These are phyloP conservation scores for Xeromyces bisporus DNA, from an alignment of 495 filamentous ascomycete genomes.

Conservation along the genomic window DNA sequence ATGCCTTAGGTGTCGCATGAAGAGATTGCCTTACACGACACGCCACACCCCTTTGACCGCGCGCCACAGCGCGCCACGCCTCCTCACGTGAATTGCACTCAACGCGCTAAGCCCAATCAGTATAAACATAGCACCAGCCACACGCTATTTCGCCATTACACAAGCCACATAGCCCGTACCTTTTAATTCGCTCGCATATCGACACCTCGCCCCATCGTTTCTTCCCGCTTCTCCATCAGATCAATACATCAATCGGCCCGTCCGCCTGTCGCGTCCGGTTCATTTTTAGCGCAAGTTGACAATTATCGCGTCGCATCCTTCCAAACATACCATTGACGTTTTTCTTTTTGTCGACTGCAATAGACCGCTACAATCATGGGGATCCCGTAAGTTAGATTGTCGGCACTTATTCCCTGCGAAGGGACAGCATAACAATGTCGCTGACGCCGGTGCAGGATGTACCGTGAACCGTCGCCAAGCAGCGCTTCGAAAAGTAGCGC, in stretches of 20 bases:
- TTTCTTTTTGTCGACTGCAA: slow-evolving; percentile 5
- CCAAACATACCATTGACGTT: background rate
- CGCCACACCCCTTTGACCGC: too few relatives aligned
- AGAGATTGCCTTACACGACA: too few relatives aligned
- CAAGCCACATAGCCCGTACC: too few relatives aligned
- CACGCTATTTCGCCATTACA: too few relatives aligned
- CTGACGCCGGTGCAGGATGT: slow-evolving; percentile 31
- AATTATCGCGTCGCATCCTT: slow-evolving; percentile 7
- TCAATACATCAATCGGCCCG: background rate
- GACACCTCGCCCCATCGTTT: background rate
- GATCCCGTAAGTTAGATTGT: slow-evolving; percentile 49
- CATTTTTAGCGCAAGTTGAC: background rate
- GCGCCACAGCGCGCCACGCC: too few relatives aligned
- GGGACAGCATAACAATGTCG: slow-evolving; percentile 3
- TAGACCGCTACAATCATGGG: slow-evolving; percentile 40
- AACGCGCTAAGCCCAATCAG: too few relatives aligned
- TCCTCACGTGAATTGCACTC: too few relatives aligned
- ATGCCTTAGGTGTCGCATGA: too few relatives aligned
- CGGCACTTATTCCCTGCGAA: slow-evolving; percentile 5
- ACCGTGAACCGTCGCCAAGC: slow-evolving; percentile 32
- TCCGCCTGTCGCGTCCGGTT: background rate
- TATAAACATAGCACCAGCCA: too few relatives aligned
- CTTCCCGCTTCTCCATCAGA: background rate
- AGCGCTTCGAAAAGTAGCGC: slow-evolving; percentile 39
- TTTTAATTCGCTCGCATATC: too few relatives aligned